Evolutionary conservation across 2,329 filamentous ascomycete species (phyloP), one percentile per base, ranked within the genome.

Genomic region (Botrytis medusae): DNA sequence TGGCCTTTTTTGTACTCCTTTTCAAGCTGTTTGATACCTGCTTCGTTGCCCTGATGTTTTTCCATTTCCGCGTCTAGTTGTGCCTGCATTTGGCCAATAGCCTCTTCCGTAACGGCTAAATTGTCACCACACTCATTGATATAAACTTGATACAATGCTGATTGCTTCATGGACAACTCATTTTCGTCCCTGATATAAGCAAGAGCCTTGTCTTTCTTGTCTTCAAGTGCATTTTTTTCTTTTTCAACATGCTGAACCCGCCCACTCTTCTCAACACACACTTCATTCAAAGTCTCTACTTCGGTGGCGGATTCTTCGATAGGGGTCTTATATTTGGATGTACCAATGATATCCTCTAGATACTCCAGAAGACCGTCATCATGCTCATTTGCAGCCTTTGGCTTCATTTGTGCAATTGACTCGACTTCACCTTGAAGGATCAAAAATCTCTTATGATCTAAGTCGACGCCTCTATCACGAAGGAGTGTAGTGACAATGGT

Each of bases 351-450:
- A 80, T 99, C 96, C 82, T 99, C 96, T 0, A 99, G 89, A 77
- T 99, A 99, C 82, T 99, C 96, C 29, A 99, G 87, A 5, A 99
- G 88, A 20, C 96, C 96, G 79, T 99, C 96, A 75, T 99, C 96
- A 80, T 98, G 95, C 82, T 99, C 96, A 78, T 93, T 95, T 60
- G 88, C 91, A 6, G 97, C 96, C 82, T 99, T 99, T 29, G 97
- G 88, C 83, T 99, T 99, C 96, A 99, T 99, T 83, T 98, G 96
- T 10, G 96, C 95, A 81, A 99, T 99, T 0, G 95, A 98, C 82
- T 99, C 96, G 74, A 99, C 96, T 82, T 99, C 96, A 80, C 96
- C 96, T 82, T 99, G 96, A 18, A 99, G 85, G 80, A 99, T 99
- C 71, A 99, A 85, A 84, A 99, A 99, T 74, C 96, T 93, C 84